These are phyloP conservation scores for Lactarius trivialis DNA, from an alignment of 768 basidiomycete genomes.

Conservation along the genomic window DNA sequence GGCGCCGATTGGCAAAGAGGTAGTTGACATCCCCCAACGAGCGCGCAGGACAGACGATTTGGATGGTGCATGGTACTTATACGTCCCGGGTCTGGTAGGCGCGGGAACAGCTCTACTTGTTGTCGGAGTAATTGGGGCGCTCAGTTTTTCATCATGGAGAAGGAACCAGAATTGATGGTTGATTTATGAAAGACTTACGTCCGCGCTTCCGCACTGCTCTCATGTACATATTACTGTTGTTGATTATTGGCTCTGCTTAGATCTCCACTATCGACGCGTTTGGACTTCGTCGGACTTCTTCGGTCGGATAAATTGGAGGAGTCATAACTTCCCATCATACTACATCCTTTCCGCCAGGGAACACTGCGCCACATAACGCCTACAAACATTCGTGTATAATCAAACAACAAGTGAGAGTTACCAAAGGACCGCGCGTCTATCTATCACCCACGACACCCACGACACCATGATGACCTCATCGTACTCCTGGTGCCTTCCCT, in stretches of 20 bases:
- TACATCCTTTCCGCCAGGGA: background rate
- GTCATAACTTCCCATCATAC: background rate
- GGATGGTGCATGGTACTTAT: slow-evolving; percentile 73
- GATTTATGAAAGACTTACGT: slow-evolving; percentile 11
- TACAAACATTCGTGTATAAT: background rate
- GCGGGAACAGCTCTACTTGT: slow-evolving; percentile 80
- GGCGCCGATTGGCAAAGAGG: slow-evolving; percentile 3
- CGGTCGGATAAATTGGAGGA: too few relatives aligned
- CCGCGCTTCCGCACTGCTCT: background rate
- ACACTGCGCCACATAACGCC: background rate
- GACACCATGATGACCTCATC: slow-evolving; percentile 2
- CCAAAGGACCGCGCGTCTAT: background rate
- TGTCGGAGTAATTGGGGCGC: slow-evolving; percentile 68
- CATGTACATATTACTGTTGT: slow-evolving; percentile 12
- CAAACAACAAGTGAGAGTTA: background rate
- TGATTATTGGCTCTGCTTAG: slow-evolving; percentile 16
- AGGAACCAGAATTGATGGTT: slow-evolving; percentile 29
- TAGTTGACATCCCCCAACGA: slow-evolving; percentile 21
- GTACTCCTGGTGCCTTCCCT: slow-evolving; percentile 14
- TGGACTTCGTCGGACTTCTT: background rate
- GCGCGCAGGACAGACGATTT: slow-evolving; percentile 52
- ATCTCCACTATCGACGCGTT: background rate
- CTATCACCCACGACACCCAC: background rate
- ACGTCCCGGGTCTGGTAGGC: slow-evolving; percentile 71
- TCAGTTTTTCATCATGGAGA: slow-evolving; percentile 57